Percentiles rank a stretch among this genome's conserved stretches.
Conservation (phyloP, 2,329 filamentous ascomycete genomes). For the Lachnellula hyalina region DNA sequence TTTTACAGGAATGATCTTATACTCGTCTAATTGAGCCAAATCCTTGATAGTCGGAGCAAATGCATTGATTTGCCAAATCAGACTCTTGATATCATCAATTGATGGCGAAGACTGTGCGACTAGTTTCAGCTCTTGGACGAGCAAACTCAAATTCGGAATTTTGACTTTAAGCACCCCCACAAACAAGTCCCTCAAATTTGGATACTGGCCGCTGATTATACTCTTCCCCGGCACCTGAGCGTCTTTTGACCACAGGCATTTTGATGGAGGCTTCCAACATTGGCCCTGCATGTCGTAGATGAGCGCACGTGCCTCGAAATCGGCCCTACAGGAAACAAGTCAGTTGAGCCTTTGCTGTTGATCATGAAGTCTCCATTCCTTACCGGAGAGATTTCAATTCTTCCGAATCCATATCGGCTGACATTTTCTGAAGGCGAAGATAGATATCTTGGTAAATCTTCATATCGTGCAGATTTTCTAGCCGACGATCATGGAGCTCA, state of each 20-base stretch:
- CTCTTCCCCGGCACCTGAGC: conserved; percentile 9
- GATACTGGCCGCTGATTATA: conserved; percentile 10
- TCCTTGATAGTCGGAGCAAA: conserved; percentile 4
- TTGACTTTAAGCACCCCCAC: conserved; percentile 11
- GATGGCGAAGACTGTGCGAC: conserved; percentile 8
- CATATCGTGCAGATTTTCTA: background rate
- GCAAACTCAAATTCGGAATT: conserved; percentile 8
- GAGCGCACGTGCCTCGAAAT: conserved; percentile 8
- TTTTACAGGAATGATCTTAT: conserved; percentile 3
- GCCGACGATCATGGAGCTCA: conserved; percentile 3
- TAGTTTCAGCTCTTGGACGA: conserved; percentile 11
- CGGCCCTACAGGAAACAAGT: conserved; percentile 2
- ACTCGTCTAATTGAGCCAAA: background rate
- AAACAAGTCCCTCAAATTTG: conserved; percentile 11
- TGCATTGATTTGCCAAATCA: conserved; percentile 11
- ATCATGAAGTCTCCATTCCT: conserved; percentile 6
- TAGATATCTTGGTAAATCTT: conserved; percentile 4
- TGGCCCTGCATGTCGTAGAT: conserved; percentile 6
- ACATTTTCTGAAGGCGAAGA: conserved; percentile 6
- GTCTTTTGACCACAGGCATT: conserved; percentile 11
- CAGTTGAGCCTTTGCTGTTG: conserved; percentile 2
- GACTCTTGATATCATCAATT: conserved; percentile 9
- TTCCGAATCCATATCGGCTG: conserved; percentile 3
- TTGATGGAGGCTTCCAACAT: conserved; percentile 9
- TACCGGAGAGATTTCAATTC: background rate